Conservation (phyloP, 2,329 filamentous ascomycete genomes). For the Hypomyces perniciosus region DNA sequence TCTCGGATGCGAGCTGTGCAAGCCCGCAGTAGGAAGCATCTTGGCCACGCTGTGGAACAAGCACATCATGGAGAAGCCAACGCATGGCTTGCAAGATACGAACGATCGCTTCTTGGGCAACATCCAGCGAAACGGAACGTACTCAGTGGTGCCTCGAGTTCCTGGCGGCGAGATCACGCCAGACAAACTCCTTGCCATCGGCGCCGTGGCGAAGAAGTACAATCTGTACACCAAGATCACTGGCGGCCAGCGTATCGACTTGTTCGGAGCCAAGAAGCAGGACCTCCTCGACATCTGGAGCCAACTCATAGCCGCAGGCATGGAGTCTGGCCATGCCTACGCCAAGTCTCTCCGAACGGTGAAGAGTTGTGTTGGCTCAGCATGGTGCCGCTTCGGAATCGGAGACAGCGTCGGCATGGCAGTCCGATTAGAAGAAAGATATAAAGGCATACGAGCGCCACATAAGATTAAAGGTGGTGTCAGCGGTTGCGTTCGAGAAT, state of each 20-base stretch:
- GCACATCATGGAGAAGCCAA: slow-evolving; percentile 66
- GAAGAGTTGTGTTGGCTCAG: slow-evolving; percentile 86
- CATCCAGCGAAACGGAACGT: slow-evolving; percentile 87
- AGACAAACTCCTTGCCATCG: slow-evolving; percentile 77
- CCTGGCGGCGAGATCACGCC: slow-evolving; percentile 83
- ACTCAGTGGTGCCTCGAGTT: slow-evolving; percentile 79
- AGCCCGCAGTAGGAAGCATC: slow-evolving; percentile 75
- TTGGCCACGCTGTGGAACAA: slow-evolving; percentile 77
- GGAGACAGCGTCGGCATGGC: slow-evolving; percentile 90
- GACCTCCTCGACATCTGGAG: slow-evolving; percentile 80
- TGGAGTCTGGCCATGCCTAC: slow-evolving; percentile 89
- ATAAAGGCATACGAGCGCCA: slow-evolving; percentile 83
- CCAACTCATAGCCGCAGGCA: slow-evolving; percentile 71
- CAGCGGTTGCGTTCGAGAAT: slow-evolving; percentile 86
- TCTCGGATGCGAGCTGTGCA: slow-evolving; percentile 82
- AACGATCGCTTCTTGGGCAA: slow-evolving; percentile 86
- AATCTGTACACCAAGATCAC: slow-evolving; percentile 87
- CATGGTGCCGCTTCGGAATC: slow-evolving; percentile 85
- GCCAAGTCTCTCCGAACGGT: slow-evolving; percentile 84
- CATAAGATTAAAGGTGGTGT: slow-evolving; percentile 92
- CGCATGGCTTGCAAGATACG: slow-evolving; percentile 77
- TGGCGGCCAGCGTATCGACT: slow-evolving; percentile 83
- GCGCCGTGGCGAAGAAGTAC: slow-evolving; percentile 78
- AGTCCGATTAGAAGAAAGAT: slow-evolving; percentile 78
- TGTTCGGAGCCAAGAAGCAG: slow-evolving; percentile 87